Evolutionary conservation across 257 asterid genomes (phyloP), one percentile per base, ranked within the genome.

Genomic region (Leonotis leonurus): DNA sequence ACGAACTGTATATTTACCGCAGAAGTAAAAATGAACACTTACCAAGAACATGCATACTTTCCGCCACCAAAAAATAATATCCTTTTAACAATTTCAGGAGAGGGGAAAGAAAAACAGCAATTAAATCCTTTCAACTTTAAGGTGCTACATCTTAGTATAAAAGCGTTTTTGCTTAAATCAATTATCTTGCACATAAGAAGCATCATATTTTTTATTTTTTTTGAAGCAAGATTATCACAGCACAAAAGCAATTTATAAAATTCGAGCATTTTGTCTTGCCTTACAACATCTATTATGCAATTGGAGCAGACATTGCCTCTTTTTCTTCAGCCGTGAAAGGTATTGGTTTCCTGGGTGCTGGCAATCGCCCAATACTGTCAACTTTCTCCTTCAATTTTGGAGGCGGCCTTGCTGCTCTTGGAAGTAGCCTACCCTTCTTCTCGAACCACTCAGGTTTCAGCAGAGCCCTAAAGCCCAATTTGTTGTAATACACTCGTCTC

Each of bases 361-460:
- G 97, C 33, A 92, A 72, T 35, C 97, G 90, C 32, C 99, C 99
- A 1, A 86, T 79, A 52, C 97, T 85, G 73, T 92, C 96, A 3
- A 89, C 99, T 71, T 85, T 89, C 53, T 89, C 96, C 33, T 46
- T 74, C 73, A 74, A 87, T 66, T 89, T 92, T 0, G 99, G 97
- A 6, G 99, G 96, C 65, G 99, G 97, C 70, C 95, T 80, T 39
- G 99, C 97, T 36, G 99, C 72, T 69, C 54, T 86, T 0, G 99
- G 99, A 46, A 92, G 89, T 55, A 92, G 73, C 64, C 97, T 83
- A 30, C 99, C 97, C 80, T 89, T 92, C 83, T 89, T 92, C 65
- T 80, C 96, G 13, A 92, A 89, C 97, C 99, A 92, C 73, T 89
- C 97, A 0, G 99, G 97, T 58, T 85, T 85, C 45, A 92, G 90